Conservation (phyloP, 768 basidiomycete species). For the Rhodotorula taiwanensis region DNA sequence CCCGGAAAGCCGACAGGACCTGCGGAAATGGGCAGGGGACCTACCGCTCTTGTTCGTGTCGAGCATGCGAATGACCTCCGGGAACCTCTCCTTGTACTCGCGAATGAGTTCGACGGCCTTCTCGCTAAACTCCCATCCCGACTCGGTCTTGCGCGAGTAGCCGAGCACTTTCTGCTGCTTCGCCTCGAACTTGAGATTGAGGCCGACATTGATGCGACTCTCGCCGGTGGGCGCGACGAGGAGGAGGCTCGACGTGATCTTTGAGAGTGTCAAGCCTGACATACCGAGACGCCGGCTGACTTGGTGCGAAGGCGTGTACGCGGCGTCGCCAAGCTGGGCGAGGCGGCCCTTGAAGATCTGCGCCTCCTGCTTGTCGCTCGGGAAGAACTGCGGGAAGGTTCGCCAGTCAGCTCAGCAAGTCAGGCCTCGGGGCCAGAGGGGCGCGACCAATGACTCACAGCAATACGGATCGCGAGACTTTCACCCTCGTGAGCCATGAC, state of each 20-base stretch:
- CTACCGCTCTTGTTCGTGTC: conserved; percentile 47
- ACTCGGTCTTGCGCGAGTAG: conserved; percentile 75
- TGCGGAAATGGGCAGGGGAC: conserved; percentile 7
- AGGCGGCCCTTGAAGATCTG: conserved; percentile 69
- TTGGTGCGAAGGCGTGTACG: conserved; percentile 72
- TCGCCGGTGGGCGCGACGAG: conserved; percentile 55
- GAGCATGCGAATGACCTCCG: conserved; percentile 69
- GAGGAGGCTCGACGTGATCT: conserved; percentile 89
- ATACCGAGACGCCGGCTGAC: conserved; percentile 68
- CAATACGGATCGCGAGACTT: conserved; percentile 71
- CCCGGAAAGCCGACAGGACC: fast-evolving
- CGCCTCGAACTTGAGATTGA: conserved; percentile 92
- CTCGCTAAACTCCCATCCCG: conserved; percentile 88
- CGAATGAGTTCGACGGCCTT: conserved; percentile 70
- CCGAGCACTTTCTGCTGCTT: conserved; percentile 88
- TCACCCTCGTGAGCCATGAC: conserved; percentile 66
- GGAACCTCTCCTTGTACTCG: conserved; percentile 71
- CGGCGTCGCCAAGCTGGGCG: conserved; percentile 49
- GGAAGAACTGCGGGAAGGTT: conserved; percentile 63
- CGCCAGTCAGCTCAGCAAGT: neutral
- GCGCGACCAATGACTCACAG: conserved; percentile 62
- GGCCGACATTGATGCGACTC: conserved; percentile 83
- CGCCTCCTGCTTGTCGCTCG: conserved; percentile 71
- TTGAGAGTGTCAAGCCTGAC: conserved; percentile 71
- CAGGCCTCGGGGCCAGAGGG: conserved; percentile 32